These are phyloP conservation scores for Beauveria sp. DNA, from an alignment of 2,329 filamentous ascomycete species.

Conservation along the genomic window DNA sequence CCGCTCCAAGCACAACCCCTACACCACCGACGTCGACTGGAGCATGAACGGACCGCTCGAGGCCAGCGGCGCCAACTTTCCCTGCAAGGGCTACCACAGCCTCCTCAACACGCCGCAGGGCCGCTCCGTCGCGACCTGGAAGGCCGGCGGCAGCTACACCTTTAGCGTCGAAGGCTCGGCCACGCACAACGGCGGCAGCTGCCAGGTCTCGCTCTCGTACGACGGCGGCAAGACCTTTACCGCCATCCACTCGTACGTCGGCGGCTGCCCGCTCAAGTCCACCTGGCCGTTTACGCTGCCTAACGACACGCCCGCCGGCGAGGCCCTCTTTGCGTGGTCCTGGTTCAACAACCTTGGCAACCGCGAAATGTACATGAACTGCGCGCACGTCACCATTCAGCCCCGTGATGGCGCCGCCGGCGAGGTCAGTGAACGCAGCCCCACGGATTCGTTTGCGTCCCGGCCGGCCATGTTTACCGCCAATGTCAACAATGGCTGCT, in stretches of 20 bases:
- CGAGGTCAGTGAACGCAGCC: neutral
- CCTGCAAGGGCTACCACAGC: conserved; percentile 59
- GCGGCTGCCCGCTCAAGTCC: conserved; percentile 36
- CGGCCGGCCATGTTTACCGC: conserved; percentile 56
- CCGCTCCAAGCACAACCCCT: conserved; percentile 42
- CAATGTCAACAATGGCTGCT: conserved; percentile 51
- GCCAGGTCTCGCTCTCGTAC: conserved; percentile 64
- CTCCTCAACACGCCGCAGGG: conserved; percentile 37
- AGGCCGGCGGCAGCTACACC: conserved; percentile 49
- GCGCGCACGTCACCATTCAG: conserved; percentile 47
- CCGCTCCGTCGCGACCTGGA: conserved; percentile 49
- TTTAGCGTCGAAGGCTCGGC: conserved; percentile 53
- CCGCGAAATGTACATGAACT: conserved; percentile 74
- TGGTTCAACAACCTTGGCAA: conserved; percentile 70
- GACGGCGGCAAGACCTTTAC: conserved; percentile 59
- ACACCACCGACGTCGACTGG: conserved; percentile 52
- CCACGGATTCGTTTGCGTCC: conserved; percentile 5
- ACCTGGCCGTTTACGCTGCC: conserved; percentile 60
- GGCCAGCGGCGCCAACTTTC: conserved; percentile 56
- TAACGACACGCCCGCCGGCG: conserved; percentile 41
- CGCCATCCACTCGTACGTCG: conserved; percentile 48
- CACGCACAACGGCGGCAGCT: conserved; percentile 58
- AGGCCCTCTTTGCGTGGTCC: conserved; percentile 55
- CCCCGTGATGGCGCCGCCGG: neutral
- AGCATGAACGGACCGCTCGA: conserved; percentile 60